phyloP scores from a whole-genome alignment of 2,329 filamentous ascomycete genomes.

The Ascochyta clinopodiicola region DNA sequence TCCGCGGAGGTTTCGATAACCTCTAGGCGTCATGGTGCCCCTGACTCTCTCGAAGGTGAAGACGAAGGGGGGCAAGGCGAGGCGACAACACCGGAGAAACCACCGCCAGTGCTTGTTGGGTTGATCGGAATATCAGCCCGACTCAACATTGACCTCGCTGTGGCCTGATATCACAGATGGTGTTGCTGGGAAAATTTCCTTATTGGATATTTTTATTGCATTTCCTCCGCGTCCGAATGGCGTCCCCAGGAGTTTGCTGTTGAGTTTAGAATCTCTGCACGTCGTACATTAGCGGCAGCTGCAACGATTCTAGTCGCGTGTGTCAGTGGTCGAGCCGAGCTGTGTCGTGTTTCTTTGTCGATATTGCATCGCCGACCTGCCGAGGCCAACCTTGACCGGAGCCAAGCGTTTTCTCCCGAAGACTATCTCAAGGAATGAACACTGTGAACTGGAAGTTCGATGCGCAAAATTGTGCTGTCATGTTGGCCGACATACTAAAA shows the following conservation, averaged over 20 bases:
- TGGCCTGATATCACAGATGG: constrained; percentile 1
- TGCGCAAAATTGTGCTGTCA: not conserved
- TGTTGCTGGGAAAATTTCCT: not conserved
- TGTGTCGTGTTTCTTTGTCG: constrained; percentile 2
- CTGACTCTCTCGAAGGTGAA: constrained; percentile 3
- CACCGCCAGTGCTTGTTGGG: not conserved
- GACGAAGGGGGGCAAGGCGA: constrained; percentile 4
- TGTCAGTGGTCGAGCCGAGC: constrained; percentile 1
- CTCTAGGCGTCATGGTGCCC: constrained; percentile 4
- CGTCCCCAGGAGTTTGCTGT: constrained; percentile 3
- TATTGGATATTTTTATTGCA: not conserved
- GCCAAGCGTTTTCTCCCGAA: not conserved
- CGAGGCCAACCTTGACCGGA: not conserved
- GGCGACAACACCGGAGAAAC: constrained; percentile 1
- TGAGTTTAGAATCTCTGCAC: constrained; percentile 3
- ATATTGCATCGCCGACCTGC: not conserved
- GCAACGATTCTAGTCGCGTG: constrained; percentile 8
- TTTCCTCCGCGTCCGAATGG: constrained; percentile 6
- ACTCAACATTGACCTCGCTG: not conserved
- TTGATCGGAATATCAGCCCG: constrained; percentile 4
- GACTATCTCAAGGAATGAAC: not conserved
- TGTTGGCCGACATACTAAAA: not conserved
- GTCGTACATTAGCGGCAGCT: constrained; percentile 12
- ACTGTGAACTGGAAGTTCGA: not conserved
- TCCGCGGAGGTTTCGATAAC: not conserved